phyloP scores from a whole-genome alignment of 257 asterid genomes.

The Fraxinus cuspidata region DNA sequence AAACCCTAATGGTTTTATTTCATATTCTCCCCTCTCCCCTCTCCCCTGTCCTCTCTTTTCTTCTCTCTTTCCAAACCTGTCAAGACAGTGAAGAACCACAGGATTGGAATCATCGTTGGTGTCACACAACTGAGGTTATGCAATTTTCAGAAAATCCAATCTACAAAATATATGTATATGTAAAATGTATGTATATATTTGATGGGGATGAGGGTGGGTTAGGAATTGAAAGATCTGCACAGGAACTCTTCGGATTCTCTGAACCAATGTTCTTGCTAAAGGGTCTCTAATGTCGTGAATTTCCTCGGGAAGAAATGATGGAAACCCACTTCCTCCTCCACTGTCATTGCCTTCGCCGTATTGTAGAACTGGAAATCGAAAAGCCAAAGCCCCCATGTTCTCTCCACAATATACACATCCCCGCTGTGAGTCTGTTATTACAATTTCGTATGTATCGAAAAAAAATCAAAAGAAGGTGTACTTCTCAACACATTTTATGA shows the following conservation, averaged over 20 bases:
- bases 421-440: no score
- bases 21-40: no score
- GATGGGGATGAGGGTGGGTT: background rate
- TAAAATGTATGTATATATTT: background rate
- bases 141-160: conserved; percentile 48
- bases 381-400: conserved; percentile 29
- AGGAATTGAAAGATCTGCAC: conserved; percentile 43
- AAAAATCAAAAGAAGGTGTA: background rate
- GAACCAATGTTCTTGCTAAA: conserved; percentile 63
- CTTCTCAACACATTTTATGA: background rate
- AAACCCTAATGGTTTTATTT: no score
- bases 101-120: conserved; percentile 57
- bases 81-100: conserved; percentile 80
- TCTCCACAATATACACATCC: background rate
- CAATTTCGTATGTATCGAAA: background rate
- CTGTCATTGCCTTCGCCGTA: no score
- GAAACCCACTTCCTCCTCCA: no score
- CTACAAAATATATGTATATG: conserved; percentile 16
- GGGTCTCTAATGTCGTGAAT: conserved; percentile 62
- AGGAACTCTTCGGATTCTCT: conserved; percentile 69
- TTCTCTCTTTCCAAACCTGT: no score
- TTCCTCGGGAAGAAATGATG: conserved; percentile 71
- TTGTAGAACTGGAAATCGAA: no score
- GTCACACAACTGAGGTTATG: conserved; percentile 81
- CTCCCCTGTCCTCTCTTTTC: no score